These are phyloP conservation scores for Globomyces pollinis-pini DNA, from an alignment of 192 early-diverging fungal genomes.

Conservation along the genomic window DNA sequence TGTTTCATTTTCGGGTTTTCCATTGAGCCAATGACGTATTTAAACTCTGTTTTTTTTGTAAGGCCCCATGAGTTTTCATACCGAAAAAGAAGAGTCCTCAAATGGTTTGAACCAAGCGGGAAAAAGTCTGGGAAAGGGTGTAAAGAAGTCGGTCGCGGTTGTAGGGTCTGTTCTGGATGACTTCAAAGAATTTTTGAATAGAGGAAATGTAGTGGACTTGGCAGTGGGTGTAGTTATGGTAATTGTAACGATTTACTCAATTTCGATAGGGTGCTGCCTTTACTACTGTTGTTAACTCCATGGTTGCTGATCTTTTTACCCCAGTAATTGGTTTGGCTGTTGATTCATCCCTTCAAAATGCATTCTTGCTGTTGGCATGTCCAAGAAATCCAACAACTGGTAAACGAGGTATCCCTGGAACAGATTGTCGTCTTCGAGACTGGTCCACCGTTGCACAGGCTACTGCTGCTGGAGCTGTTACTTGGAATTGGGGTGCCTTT, in stretches of 20 bases:
- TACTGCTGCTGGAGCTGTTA: slow-evolving; percentile 38
- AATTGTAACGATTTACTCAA: slow-evolving; percentile 5
- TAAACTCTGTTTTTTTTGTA: too few species aligned
- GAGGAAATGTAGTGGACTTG: slow-evolving; percentile 56
- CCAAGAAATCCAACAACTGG: neutral
- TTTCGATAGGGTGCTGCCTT: slow-evolving; percentile 45
- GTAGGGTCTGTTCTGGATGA: slow-evolving; percentile 43
- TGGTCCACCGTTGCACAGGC: slow-evolving; percentile 20
- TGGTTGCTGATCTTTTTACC: slow-evolving; percentile 47
- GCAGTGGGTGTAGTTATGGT: slow-evolving; percentile 65
- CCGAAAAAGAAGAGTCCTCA: too few species aligned
- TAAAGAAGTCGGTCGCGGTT: slow-evolving; percentile 21
- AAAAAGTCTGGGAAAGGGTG: neutral
- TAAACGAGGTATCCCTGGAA: slow-evolving; percentile 6
- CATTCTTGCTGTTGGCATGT: slow-evolving; percentile 21
- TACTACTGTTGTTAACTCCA: slow-evolving; percentile 36
- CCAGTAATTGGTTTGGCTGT: slow-evolving; percentile 54
- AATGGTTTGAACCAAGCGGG: too few species aligned
- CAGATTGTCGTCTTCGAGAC: neutral
- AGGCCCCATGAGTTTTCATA: too few species aligned
- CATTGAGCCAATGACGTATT: too few species aligned
- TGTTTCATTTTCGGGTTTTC: too few species aligned
- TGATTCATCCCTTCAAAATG: slow-evolving; percentile 28
- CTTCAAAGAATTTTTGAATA: slow-evolving; percentile 48
- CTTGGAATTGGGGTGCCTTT: slow-evolving; percentile 54